phyloP scores from a whole-genome alignment of 2,329 filamentous ascomycete genomes.

The Cladosporium cucumerinum region DNA sequence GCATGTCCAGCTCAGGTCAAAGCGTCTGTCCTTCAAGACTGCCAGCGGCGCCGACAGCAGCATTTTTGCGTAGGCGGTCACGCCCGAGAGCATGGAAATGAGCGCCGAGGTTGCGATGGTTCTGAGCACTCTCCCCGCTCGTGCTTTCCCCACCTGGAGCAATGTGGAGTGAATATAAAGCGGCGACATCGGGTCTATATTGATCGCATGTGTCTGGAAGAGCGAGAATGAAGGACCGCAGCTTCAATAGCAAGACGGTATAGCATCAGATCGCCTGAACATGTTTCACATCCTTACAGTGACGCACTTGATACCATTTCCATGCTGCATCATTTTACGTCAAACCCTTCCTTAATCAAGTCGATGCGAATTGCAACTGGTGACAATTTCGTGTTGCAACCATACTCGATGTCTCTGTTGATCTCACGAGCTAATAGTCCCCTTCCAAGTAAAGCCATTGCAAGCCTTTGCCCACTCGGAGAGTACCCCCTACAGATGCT shows the following conservation, averaged over 20 bases:
- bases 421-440: not conserved
- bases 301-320: no score
- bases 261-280: no score
- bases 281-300: no score
- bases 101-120: not conserved
- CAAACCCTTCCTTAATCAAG: not conserved
- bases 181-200: not conserved
- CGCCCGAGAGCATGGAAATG: not conserved
- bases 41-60: not conserved
- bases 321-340: not conserved
- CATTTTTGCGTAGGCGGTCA: not conserved
- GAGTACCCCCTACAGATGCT: not conserved
- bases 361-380: not conserved
- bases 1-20: not conserved
- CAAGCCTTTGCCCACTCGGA: not conserved
- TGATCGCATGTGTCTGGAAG: not conserved
- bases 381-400: not conserved
- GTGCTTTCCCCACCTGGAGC: not conserved
- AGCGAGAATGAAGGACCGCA: no score
- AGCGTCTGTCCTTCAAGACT: no score
- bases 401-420: not conserved
- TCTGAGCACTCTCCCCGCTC: not conserved
- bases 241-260: no score
- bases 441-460: not conserved
- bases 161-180: not conserved